A percentile compares a stretch with the other conserved stretches of the same genome.
phyloP scores from a whole-genome alignment of 208 protist genomes.

The Trypanosomatidae sp. region DNA sequence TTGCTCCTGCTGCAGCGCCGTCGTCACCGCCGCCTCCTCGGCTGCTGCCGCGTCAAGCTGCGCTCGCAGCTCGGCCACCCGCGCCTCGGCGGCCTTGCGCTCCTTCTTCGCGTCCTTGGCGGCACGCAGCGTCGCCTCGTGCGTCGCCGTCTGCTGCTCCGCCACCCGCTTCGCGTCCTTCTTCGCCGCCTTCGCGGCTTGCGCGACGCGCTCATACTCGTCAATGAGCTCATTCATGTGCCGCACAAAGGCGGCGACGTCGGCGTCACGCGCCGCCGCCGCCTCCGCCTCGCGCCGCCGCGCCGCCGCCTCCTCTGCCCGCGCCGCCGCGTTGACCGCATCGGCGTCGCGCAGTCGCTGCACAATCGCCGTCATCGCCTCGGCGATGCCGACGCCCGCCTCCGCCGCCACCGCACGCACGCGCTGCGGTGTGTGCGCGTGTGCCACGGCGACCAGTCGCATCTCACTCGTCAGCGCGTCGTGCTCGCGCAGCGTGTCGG shows the following conservation, averaged over 20 bases:
- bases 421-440: conserved; percentile 36
- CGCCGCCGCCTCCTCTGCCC: conserved; percentile 13
- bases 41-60: conserved; percentile 13
- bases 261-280: conserved; percentile 17
- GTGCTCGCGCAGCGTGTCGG: conserved; percentile 26
- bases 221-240: conserved; percentile 76
- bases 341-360: conserved; percentile 13
- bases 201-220: conserved; percentile 57
- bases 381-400: conserved; percentile 14
- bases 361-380: conserved; percentile 13
- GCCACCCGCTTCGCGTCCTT: conserved; percentile 44
- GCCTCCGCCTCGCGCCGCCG: conserved; percentile 12
- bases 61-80: conserved; percentile 10
- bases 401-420: conserved; percentile 13
- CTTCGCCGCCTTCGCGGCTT: conserved; percentile 50
- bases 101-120: conserved; percentile 79
- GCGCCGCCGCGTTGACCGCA: conserved; percentile 25
- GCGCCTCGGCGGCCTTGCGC: conserved; percentile 46
- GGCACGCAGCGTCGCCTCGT: conserved; percentile 34
- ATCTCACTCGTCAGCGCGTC: conserved; percentile 71
- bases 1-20: conserved; percentile 10
- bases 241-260: conserved; percentile 44
- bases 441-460: conserved; percentile 39
- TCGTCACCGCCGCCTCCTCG: conserved; percentile 7
- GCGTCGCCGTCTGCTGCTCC: conserved; percentile 28